These are phyloP conservation scores for Curvularia verruculosa DNA, from an alignment of 2,329 filamentous ascomycete genomes.

Conservation along the genomic window DNA sequence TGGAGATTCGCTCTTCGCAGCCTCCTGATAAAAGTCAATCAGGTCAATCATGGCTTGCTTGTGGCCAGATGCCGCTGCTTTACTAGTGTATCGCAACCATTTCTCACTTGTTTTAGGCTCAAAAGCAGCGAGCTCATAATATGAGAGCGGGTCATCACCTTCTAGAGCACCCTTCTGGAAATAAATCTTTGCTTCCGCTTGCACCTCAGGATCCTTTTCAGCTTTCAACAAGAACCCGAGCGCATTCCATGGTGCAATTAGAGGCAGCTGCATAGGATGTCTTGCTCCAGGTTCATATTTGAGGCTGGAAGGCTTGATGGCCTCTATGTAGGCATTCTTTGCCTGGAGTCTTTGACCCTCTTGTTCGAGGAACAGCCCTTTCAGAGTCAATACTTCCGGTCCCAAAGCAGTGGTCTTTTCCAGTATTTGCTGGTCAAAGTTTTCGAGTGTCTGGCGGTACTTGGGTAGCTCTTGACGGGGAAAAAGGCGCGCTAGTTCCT, in stretches of 20 bases:
- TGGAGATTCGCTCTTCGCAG: slow-evolving; percentile 29
- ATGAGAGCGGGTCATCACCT: slow-evolving; percentile 53
- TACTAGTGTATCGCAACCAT: slow-evolving; percentile 54
- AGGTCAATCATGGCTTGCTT: slow-evolving; percentile 48
- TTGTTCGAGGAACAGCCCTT: slow-evolving; percentile 39
- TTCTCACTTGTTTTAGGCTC: slow-evolving; percentile 34
- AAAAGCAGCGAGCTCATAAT: slow-evolving; percentile 45
- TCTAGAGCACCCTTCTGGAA: slow-evolving; percentile 47
- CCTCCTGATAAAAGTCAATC: slow-evolving; percentile 49
- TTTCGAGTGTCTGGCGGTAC: slow-evolving; percentile 27
- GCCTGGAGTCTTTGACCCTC: slow-evolving; percentile 33
- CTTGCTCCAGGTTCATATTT: slow-evolving; percentile 20
- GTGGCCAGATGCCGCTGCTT: slow-evolving; percentile 53
- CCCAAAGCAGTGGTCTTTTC: slow-evolving; percentile 20
- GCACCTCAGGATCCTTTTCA: slow-evolving; percentile 18
- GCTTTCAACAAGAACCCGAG: slow-evolving; percentile 35
- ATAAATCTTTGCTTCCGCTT: slow-evolving; percentile 34
- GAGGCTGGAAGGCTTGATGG: slow-evolving; percentile 23
- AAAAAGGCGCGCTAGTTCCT: slow-evolving; percentile 27
- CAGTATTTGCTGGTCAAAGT: slow-evolving; percentile 22
- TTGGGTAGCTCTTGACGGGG: slow-evolving; percentile 24
- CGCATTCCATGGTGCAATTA: slow-evolving; percentile 41
- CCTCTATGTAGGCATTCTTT: slow-evolving; percentile 30
- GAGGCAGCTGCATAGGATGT: slow-evolving; percentile 34
- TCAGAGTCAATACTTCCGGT: slow-evolving; percentile 37